Evolutionary conservation across 495 filamentous ascomycete species (phyloP), one percentile per base, ranked within the genome.

Genomic region (Opeltia flavorubescens): DNA sequence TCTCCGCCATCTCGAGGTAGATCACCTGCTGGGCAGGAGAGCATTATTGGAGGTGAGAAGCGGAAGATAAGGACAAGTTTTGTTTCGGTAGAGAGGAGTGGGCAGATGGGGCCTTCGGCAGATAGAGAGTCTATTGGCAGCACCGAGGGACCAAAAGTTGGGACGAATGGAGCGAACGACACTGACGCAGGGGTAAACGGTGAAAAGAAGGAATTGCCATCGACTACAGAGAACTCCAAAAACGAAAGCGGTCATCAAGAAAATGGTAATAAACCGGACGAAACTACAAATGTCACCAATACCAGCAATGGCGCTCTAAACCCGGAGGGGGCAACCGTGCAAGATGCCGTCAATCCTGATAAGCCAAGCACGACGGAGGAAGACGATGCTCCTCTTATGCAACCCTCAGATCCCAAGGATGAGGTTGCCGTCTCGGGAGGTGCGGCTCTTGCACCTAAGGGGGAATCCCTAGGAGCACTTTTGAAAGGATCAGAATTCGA

Each of bases 61-160:
- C 70, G 83, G 49, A 89, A 83, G 62, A 77, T 94, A 39, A 76
- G 85, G 46, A 86, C 86, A 27, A 87, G 75, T 57, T 95, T 95
- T 60, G 76, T 94, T 36, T 75, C 83, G 2, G 78, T 95, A 13
- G 84, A 89, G 49, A 71, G 71, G 46, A 73, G 70, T 57, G 74
- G 70, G 36, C 63, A 68, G 33, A 60, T 72, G 40, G 70, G 69
- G 35, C 56, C 67, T 41, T 45, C 36, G 24, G 28, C 38, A 15
- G 6, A 38, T 35, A 27, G 28, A 46, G 30, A 39, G 44, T 29
- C 23, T 35, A 49, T 46, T 25, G 43, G 42, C 25, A 50, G 33
- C 38, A 41, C 34, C 17, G 46, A 35, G 6, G 39, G 26, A 9
- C 20, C 30, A 9, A 47, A 47, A 26, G 31, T n/a, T 26, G 30